These are phyloP conservation scores for Didymosphaeria variabile DNA, from an alignment of 2,329 filamentous ascomycete genomes.

Conservation along the genomic window DNA sequence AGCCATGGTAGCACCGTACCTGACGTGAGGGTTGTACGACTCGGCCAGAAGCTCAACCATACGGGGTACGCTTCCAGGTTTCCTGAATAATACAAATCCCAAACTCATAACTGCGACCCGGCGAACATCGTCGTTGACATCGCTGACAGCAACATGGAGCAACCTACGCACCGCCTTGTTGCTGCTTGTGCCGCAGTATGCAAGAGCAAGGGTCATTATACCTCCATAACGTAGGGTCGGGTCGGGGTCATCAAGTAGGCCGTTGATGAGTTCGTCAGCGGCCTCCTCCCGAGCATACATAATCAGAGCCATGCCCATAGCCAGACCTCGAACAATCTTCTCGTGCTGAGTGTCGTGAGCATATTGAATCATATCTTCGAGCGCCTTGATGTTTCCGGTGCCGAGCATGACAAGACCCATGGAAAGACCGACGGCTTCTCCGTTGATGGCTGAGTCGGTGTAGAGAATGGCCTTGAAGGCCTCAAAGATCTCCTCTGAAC, in stretches of 20 bases:
- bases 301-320: constrained; percentile 96
- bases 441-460: constrained; percentile 93
- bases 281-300: constrained; percentile 97
- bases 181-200: constrained; percentile 96
- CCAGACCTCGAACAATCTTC: constrained; percentile 96
- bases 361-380: constrained; percentile 98
- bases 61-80: constrained; percentile 93
- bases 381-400: constrained; percentile 90
- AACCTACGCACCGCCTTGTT: constrained; percentile 98
- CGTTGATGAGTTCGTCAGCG: constrained; percentile 93
- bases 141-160: constrained; percentile 94
- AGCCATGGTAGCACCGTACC: constrained; percentile 98
- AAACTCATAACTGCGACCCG: constrained; percentile 96
- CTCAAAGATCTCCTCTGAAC: constrained; percentile 88
- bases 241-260: constrained; percentile 90
- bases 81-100: constrained; percentile 97
- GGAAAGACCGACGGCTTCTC: constrained; percentile 91
- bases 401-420: constrained; percentile 99
- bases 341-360: constrained; percentile 98
- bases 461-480: constrained; percentile 89
- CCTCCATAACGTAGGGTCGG: constrained; percentile 94
- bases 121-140: constrained; percentile 97
- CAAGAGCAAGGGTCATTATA: constrained; percentile 97
- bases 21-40: constrained; percentile 98
- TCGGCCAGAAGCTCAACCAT: constrained; percentile 99